Evolutionary conservation across 108 stramenopile genomes (phyloP).

Genomic region (Phaeodactylum tricornutum): DNA sequence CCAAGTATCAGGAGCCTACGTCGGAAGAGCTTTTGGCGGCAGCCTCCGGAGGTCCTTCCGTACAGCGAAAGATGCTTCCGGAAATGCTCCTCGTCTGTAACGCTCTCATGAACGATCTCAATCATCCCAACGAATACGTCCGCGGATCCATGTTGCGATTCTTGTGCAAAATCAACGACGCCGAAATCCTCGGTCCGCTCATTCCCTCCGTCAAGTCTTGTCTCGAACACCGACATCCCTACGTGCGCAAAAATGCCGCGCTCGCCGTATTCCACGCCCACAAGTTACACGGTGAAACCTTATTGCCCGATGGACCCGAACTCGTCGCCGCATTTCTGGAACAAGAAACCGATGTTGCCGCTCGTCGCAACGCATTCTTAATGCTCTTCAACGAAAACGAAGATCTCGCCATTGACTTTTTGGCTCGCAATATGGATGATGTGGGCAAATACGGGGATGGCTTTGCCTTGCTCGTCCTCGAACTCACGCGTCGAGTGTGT

Average conservation of each 20-base stretch:
- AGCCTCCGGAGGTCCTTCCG: slow-evolving; percentile 54
- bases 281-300: slow-evolving; percentile 76
- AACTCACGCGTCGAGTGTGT: slow-evolving; percentile 93
- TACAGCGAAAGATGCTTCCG: slow-evolving; percentile 87
- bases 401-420: slow-evolving; percentile 91
- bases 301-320: slow-evolving; percentile 97
- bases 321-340: slow-evolving; percentile 83
- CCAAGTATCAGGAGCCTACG: slow-evolving; percentile 85
- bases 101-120: slow-evolving; percentile 96
- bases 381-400: slow-evolving; percentile 97
- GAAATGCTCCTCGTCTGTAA: slow-evolving; percentile 99
- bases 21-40: slow-evolving; percentile 62
- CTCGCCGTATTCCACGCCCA: slow-evolving; percentile 91
- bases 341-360: slow-evolving; percentile 83
- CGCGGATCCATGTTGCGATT: slow-evolving; percentile 98
- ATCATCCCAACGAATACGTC: slow-evolving; percentile 98
- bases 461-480: slow-evolving; percentile 93
- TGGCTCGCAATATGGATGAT: slow-evolving; percentile 90
- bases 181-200: slow-evolving; percentile 95
- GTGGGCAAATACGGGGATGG: slow-evolving; percentile 89
- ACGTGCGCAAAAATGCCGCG: slow-evolving; percentile 97
- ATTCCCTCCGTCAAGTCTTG: slow-evolving; percentile 91
- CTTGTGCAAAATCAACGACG: slow-evolving; percentile 96
- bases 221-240: slow-evolving; percentile 93
- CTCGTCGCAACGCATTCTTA: slow-evolving; percentile 97